Evolutionary conservation across 768 basidiomycete species (phyloP), one percentile per base, ranked within the genome.

Genomic region (Boletus vermiculosoides): DNA sequence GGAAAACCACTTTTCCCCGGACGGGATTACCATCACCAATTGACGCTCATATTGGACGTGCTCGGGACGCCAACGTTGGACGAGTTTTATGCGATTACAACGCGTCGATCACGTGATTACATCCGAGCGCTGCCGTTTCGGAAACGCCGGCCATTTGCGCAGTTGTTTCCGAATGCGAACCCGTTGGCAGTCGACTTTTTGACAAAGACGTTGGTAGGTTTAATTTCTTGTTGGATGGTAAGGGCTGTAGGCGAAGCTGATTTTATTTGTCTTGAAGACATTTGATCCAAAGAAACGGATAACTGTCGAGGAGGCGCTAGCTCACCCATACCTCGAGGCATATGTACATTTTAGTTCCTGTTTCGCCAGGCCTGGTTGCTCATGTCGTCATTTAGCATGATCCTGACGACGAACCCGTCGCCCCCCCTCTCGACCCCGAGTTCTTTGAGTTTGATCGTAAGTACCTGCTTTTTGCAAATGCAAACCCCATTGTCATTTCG

Each of bases 261-360:
- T 31, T 8, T 48, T 16, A 36, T 30, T 56, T 50, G 30, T 52
- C 31, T 50, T 47, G 45, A 63, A 90, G 90, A 96, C 97, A 0
- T 99, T 98, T 74, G 95, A 97, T 74, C 96, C 97, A 23, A 95
- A 94, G 80, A 97, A 95, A 72, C 88, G 97, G 45, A 87, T 94
- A 71, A 93, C 93, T 0, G 93, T 95, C 41, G 95, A 98, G 69
- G 87, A 95, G 56, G 94, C 94, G 7, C 78, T 99, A 34, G 87
- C 88, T n/a, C 95, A 98, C 66, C 94, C 95, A 7, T 96, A 96
- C 67, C 81, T 96, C 13, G 92, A 94, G 71, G 91, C 94, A 71
- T 96, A 97, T 69, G 90, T 90, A 66, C 45, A 87, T 62, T 20
- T 54, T 46, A 28, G 48, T 45, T 37, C 36, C 49, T 36, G 36